These are phyloP conservation scores for Fusarium veterinarium DNA, from an alignment of 2,329 filamentous ascomycete species.

Conservation along the genomic window DNA sequence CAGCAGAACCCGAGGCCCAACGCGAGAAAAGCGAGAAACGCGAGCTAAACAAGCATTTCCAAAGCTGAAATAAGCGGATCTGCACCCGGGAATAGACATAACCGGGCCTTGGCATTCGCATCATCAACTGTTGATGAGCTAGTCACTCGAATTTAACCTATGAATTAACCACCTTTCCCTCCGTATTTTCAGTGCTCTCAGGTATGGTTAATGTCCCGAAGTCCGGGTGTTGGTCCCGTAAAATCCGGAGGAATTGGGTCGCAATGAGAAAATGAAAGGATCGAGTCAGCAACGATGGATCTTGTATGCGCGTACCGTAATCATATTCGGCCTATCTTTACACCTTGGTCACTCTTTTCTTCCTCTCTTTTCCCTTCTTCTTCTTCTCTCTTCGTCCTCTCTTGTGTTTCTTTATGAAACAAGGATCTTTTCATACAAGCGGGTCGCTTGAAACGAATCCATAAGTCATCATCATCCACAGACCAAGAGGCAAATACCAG, in stretches of 20 bases:
- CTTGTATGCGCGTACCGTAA: not conserved
- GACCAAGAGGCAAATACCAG: not conserved
- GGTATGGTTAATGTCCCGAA: not conserved
- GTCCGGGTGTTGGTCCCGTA: not conserved
- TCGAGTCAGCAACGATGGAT: constrained; percentile 22
- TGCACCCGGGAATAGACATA: constrained; percentile 18
- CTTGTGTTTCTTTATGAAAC: not conserved
- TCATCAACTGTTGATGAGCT: not conserved
- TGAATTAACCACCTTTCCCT: not conserved
- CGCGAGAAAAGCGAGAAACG: constrained; percentile 17
- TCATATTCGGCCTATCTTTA: constrained; percentile 6
- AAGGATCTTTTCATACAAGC: constrained; percentile 4
- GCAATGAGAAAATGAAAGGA: not conserved
- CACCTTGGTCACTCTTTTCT: not conserved
- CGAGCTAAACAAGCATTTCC: constrained; percentile 17
- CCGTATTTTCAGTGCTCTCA: not conserved
- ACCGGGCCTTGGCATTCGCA: constrained; percentile 14
- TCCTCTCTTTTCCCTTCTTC: not conserved
- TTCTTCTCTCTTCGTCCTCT: not conserved
- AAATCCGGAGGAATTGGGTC: not conserved
- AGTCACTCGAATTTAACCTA: constrained; percentile 17
- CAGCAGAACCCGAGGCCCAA: constrained; percentile 1
- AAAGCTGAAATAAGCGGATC: constrained; percentile 21
- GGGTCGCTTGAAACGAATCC: not conserved
- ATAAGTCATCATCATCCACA: constrained; percentile 2